Base-by-base conservation (phyloP, 177 flowering plant species). In the Vitis hybrid region DNA sequence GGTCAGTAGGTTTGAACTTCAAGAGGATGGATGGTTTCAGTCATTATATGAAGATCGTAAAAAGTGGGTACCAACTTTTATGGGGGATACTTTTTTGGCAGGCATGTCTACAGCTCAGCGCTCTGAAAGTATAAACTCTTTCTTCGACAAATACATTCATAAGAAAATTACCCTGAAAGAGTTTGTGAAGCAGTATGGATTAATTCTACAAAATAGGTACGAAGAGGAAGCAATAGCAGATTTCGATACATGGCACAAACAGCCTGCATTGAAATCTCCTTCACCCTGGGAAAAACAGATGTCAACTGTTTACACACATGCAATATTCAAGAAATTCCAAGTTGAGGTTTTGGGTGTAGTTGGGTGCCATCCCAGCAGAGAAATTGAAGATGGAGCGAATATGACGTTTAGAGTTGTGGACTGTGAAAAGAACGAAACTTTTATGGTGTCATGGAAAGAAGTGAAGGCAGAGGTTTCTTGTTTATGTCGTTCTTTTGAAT, bases 241-340 rank as follows among this genome's bases (percentile, higher is more conserved):
- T 78, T 85, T 85, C 67, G 88, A 85, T 61, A 85, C 88, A 1
- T 78, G 58, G 75, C 85, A 85, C 77, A 85, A 83, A 65, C 86
- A 81, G 72, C 86, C 88, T 19, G 86, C 88, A 6, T 23, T 83
- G 21, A 85, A 75, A 70, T 85, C 88, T 60, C 86, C 86, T 52
- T 85, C 86, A 54, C 86, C 88, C 23, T 85, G 86, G 85, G 88
- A 85, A 63, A 85, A 81, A 14, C 86, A 85, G 79, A 68, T 83
- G 79, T 83, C 86, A 50, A 75, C 77, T 26, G 74, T 83, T 65
- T 85, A 85, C 60, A 85, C 88, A 1, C 86, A 83, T 71, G 68
- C 85, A 23, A 81, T 85, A 62, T 85, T 85, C 70, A 85, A 78
- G 72, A 85, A 81, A 69, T 85, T 85, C 64, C 88, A 85, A 70